Percentiles rank a stretch among this genome's conserved stretches.
Evolutionary conservation across 106 monocot genomes (phyloP).

Genomic region (Allium fistulosum): DNA sequence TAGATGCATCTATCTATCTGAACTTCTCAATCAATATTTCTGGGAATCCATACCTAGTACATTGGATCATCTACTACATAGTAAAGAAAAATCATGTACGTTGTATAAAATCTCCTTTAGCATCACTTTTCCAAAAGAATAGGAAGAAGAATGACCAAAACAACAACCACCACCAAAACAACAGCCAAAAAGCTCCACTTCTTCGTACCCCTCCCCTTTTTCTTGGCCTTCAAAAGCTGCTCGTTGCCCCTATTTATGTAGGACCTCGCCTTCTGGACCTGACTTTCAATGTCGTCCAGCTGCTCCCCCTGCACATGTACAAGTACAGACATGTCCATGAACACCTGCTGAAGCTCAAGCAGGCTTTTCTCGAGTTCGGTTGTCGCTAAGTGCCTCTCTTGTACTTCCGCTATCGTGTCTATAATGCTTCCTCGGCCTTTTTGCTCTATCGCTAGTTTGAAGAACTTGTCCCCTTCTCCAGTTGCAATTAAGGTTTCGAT

Average conservation of each 20-base stretch:
- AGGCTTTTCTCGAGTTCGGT: constrained; percentile 60
- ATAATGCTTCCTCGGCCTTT: constrained; percentile 53
- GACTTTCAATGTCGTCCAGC: constrained; percentile 75
- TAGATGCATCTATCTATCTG: too few species aligned
- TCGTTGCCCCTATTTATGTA: constrained; percentile 49
- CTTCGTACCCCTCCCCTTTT: constrained; percentile 33
- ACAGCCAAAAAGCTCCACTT: constrained; percentile 58
- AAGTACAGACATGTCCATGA: constrained; percentile 84
- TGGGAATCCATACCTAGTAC: too few species aligned
- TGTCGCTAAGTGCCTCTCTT: constrained; percentile 63
- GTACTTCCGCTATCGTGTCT: constrained; percentile 56
- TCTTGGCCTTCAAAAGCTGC: constrained; percentile 46
- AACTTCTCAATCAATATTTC: too few species aligned
- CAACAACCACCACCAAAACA: constrained; percentile 21
- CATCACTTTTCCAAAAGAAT: constrained; percentile 34
- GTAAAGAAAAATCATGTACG: too few species aligned
- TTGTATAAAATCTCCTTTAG: too few species aligned
- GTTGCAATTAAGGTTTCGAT: constrained; percentile 44
- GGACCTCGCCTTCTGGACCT: constrained; percentile 50
- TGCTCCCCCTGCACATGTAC: constrained; percentile 84
- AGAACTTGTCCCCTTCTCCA: constrained; percentile 65
- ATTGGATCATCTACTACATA: too few species aligned
- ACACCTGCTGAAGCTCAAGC: constrained; percentile 84
- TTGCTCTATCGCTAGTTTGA: constrained; percentile 57
- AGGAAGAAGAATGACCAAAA: constrained; percentile 41